Conservation (phyloP, 2,329 filamentous ascomycete species). For the Cladosporium phlei region DNA sequence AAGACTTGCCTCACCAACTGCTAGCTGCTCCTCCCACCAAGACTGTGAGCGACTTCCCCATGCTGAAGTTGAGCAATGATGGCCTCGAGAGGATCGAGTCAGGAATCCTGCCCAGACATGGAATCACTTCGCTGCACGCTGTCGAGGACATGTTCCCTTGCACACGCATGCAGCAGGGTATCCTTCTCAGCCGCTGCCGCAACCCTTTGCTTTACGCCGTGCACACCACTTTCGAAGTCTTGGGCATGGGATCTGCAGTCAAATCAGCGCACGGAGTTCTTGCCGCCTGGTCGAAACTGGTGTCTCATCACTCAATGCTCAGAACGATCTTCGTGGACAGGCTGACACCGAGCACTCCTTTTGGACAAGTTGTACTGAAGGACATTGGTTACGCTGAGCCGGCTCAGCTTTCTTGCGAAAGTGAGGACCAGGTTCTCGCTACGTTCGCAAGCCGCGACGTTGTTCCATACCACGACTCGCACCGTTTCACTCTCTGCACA, state of each 20-base stretch:
- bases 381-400: slow-evolving; percentile 6
- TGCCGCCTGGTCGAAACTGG: slow-evolving; percentile 30
- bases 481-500: slow-evolving; percentile 11
- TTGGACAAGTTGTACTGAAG: slow-evolving; percentile 10
- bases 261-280: background rate
- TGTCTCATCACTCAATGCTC: slow-evolving; percentile 32
- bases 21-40: slow-evolving; percentile 7
- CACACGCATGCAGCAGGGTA: slow-evolving; percentile 16
- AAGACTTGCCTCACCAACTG: slow-evolving; percentile 4
- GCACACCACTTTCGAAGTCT: slow-evolving; percentile 7
- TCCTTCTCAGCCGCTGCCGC: slow-evolving; percentile 11
- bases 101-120: slow-evolving; percentile 3
- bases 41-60: slow-evolving; percentile 8
- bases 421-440: slow-evolving; percentile 1
- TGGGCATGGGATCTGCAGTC: background rate
- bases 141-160: slow-evolving; percentile 13
- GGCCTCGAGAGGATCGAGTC: slow-evolving; percentile 5
- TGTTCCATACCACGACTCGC: slow-evolving; percentile 11
- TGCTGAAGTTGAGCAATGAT: slow-evolving; percentile 7
- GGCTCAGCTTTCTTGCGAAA: slow-evolving; percentile 3
- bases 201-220: slow-evolving; percentile 9
- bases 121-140: slow-evolving; percentile 6
- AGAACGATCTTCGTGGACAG: slow-evolving; percentile 35
- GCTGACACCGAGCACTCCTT: background rate
- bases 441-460: slow-evolving; percentile 9